Evolutionary conservation across 208 protist genomes (phyloP).

Genomic region (Trypanosoma mega): DNA sequence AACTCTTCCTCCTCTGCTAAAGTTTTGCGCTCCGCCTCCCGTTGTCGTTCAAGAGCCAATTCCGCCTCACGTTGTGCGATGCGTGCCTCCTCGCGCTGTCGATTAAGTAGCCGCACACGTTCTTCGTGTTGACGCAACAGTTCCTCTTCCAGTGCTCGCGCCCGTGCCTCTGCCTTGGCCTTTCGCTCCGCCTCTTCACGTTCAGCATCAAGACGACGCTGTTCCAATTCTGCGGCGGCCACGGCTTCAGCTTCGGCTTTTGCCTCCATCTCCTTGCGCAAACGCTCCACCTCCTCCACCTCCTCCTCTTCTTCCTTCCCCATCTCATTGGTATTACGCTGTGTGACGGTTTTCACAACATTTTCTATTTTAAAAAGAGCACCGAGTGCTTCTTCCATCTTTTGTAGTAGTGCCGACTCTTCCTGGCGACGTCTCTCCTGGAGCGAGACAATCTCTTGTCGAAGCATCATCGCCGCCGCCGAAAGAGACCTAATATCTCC

Average conservation of each 20-base stretch:
- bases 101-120: conserved; percentile 42
- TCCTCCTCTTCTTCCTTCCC: not conserved
- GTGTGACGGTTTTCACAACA: conserved; percentile 31
- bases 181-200: conserved; percentile 20
- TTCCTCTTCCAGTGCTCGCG: conserved; percentile 39
- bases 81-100: conserved; percentile 65
- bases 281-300: conserved; percentile 6
- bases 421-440: conserved; percentile 24
- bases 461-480: conserved; percentile 27
- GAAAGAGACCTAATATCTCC: conserved; percentile 28
- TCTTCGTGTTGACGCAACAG: conserved; percentile 56
- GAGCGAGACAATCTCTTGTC: conserved; percentile 27
- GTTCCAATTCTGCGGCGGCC: not conserved
- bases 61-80: conserved; percentile 60
- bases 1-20: conserved; percentile 63
- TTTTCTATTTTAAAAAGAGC: conserved; percentile 32
- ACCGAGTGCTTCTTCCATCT: conserved; percentile 24
- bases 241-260: not conserved
- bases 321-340: conserved; percentile 3
- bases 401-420: conserved; percentile 20
- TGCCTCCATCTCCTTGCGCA: conserved; percentile 1
- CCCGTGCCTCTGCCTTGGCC: conserved; percentile 49
- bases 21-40: conserved; percentile 55
- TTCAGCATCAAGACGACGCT: conserved; percentile 5
- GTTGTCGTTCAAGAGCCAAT: conserved; percentile 56